Evolutionary conservation across 73 alveolate genomes (phyloP).

Genomic region (Paramecium biaurelia): DNA sequence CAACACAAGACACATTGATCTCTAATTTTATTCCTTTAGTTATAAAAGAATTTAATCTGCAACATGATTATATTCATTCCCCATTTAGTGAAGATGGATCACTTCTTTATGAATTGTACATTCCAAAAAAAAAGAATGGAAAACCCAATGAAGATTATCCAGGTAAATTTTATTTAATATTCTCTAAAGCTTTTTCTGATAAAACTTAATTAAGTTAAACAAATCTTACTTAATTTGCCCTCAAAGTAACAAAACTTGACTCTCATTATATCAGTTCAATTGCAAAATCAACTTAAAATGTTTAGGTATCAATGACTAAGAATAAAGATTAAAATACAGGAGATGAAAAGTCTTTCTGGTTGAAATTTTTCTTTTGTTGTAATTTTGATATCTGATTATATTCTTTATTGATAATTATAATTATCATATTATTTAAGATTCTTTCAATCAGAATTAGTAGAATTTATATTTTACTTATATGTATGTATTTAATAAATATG

Average conservation of each 20-base stretch:
- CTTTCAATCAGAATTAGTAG: not conserved
- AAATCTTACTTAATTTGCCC: not conserved
- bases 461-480: not conserved
- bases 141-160: slow-evolving; percentile 28
- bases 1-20: not conserved
- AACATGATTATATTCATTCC: not conserved
- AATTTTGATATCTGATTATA: slow-evolving; percentile 11
- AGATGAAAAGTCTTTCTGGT: not conserved
- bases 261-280: not conserved
- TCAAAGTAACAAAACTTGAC: not conserved
- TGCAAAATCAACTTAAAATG: not conserved
- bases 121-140: not conserved
- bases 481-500: not conserved
- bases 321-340: not conserved
- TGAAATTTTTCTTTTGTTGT: not conserved
- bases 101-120: not conserved
- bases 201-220: not conserved
- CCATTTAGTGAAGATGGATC: slow-evolving; percentile 6
- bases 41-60: not conserved
- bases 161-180: not conserved
- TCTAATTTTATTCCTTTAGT: not conserved
- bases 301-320: not conserved
- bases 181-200: not conserved
- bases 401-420: not conserved
- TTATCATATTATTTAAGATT: not conserved